Conservation (phyloP, 257 asterid species). For the Primulina huaijiensis region DNA sequence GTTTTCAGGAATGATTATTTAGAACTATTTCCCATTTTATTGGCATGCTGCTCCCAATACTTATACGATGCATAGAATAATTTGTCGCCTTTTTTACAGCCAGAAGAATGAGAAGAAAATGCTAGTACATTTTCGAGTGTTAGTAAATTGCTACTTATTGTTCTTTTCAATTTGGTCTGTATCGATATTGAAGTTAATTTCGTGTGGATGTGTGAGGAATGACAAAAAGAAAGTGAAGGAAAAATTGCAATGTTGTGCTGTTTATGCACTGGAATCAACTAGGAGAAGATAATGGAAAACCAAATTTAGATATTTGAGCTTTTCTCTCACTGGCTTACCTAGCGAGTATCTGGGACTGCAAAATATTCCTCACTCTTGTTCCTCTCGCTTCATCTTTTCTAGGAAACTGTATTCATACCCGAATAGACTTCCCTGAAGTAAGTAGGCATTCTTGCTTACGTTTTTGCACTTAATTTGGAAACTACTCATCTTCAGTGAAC, state of each 20-base stretch:
- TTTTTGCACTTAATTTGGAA: background rate
- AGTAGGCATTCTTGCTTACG: too few species aligned
- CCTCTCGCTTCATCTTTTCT: background rate
- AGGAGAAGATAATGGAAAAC: background rate
- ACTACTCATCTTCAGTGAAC: slow-evolving; percentile 1
- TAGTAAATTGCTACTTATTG: background rate
- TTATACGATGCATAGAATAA: too few species aligned
- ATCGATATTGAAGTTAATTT: background rate
- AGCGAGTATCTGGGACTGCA: background rate
- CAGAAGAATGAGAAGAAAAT: background rate
- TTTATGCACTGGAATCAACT: background rate
- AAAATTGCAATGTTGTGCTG: background rate
- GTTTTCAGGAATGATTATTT: too few species aligned
- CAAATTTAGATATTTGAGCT: background rate
- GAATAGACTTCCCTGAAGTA: too few species aligned
- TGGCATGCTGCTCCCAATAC: too few species aligned
- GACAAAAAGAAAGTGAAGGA: slow-evolving; percentile 6
- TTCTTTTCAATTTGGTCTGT: background rate
- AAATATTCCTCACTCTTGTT: background rate
- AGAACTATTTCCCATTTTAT: too few species aligned
- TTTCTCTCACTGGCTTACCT: background rate
- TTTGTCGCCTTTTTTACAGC: too few species aligned
- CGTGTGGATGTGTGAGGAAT: slow-evolving; percentile 5
- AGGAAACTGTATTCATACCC: background rate
- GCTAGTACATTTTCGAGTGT: background rate